Evolutionary conservation across 345 rosid genomes (phyloP).

Genomic region (Salix exigua): DNA sequence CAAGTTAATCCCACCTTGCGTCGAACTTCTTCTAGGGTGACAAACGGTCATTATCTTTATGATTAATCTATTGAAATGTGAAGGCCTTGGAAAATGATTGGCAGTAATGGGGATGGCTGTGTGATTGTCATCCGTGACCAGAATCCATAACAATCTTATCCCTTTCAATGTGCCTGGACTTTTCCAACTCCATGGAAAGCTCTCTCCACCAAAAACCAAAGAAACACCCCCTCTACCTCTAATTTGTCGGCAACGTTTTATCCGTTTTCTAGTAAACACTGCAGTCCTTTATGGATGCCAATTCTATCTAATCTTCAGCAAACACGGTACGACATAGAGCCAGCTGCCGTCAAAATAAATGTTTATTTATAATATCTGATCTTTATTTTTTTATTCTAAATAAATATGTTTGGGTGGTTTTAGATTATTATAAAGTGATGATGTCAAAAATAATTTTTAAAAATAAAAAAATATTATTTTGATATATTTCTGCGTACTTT

Average conservation of each 20-base stretch:
- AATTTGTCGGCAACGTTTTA: neutral
- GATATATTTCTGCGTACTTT: too few relatives aligned
- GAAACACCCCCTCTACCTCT: neutral
- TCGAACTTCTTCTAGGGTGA: neutral
- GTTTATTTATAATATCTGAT: too few relatives aligned
- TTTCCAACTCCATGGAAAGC: neutral
- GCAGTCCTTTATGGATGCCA: neutral
- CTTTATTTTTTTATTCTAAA: too few relatives aligned
- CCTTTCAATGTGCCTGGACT: neutral
- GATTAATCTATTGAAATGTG: neutral
- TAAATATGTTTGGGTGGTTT: too few relatives aligned
- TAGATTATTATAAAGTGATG: too few relatives aligned
- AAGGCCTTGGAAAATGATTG: neutral
- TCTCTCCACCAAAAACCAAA: neutral
- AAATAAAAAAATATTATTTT: too few relatives aligned
- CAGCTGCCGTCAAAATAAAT: too few relatives aligned
- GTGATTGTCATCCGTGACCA: neutral
- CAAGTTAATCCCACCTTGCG: neutral
- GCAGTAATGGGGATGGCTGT: neutral
- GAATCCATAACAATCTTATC: neutral
- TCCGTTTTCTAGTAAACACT: neutral
- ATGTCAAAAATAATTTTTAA: too few relatives aligned
- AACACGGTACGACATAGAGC: too few relatives aligned
- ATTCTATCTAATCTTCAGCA: too few relatives aligned
- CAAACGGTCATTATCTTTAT: neutral